These are phyloP conservation scores for Aspergillus fijiensis DNA, from an alignment of 2,329 filamentous ascomycete species.

Conservation along the genomic window DNA sequence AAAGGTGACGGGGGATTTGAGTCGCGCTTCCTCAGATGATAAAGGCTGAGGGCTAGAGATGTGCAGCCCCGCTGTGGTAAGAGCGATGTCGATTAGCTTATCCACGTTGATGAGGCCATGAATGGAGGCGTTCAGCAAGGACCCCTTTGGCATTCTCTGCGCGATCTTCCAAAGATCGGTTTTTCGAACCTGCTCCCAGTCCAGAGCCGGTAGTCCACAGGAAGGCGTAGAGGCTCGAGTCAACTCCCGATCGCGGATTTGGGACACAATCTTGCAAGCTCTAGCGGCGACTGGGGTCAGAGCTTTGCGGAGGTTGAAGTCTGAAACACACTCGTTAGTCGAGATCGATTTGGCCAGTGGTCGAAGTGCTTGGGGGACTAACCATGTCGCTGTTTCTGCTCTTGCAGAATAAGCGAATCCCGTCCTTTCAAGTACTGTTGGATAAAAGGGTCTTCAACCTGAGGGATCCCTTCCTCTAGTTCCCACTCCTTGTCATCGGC, in stretches of 20 bases:
- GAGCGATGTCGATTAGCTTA: slow-evolving; percentile 70
- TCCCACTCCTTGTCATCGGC: slow-evolving; percentile 27
- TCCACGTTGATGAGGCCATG: slow-evolving; percentile 89
- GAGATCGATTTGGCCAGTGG: neutral
- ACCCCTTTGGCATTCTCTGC: slow-evolving; percentile 81
- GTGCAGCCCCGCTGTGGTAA: slow-evolving; percentile 71
- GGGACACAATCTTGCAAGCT: slow-evolving; percentile 76
- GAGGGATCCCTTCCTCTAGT: slow-evolving; percentile 46
- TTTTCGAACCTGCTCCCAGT: slow-evolving; percentile 80
- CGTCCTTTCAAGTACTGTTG: slow-evolving; percentile 78
- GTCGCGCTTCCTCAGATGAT: slow-evolving; percentile 52
- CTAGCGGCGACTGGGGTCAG: slow-evolving; percentile 76
- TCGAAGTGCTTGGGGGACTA: slow-evolving; percentile 22
- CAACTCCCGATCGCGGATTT: slow-evolving; percentile 76
- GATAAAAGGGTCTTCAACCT: slow-evolving; percentile 69
- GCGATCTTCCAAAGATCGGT: slow-evolving; percentile 86
- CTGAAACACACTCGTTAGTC: slow-evolving; percentile 17
- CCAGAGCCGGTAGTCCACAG: slow-evolving; percentile 74
- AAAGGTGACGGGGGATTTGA: slow-evolving; percentile 61
- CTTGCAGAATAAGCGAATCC: slow-evolving; percentile 72
- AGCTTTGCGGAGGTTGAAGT: slow-evolving; percentile 39
- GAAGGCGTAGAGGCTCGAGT: slow-evolving; percentile 71
- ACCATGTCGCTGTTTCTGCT: slow-evolving; percentile 81
- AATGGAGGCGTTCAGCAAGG: slow-evolving; percentile 70
- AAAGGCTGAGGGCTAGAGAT: slow-evolving; percentile 62